A percentile compares a stretch with the other conserved stretches of the same genome.
Evolutionary conservation across 169 alveolate genomes (phyloP).

Genomic region (Plasmodium blacklocki): DNA sequence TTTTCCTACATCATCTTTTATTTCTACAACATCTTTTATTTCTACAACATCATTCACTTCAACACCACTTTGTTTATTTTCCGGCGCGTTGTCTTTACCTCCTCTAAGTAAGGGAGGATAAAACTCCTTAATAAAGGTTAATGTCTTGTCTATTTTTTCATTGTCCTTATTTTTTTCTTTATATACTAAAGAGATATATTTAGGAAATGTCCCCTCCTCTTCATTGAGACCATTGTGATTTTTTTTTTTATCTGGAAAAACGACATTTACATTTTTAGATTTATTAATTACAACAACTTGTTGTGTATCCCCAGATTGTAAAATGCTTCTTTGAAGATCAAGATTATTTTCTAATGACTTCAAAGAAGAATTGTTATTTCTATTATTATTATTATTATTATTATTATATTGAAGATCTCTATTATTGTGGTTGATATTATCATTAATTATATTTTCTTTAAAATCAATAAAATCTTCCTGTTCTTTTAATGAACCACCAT

Average conservation of each 20-base stretch:
- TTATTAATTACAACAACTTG: constrained; percentile 27
- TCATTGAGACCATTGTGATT: background rate
- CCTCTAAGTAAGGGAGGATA: constrained; percentile 24
- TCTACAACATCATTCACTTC: no score
- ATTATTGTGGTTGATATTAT: background rate
- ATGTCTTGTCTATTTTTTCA: constrained; percentile 27
- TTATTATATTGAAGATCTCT: background rate
- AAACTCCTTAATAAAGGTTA: constrained; percentile 26
- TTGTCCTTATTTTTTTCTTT: constrained; percentile 26
- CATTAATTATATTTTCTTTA: background rate
- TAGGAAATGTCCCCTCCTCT: constrained; percentile 6
- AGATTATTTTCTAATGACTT: constrained; percentile 14
- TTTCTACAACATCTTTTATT: background rate
- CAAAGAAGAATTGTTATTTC: background rate
- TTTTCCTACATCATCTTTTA: background rate
- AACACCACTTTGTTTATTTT: background rate
- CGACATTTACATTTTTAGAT: constrained; percentile 50
- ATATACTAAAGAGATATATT: constrained; percentile 26
- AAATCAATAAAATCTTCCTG: background rate
- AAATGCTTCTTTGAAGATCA: constrained; percentile 24
- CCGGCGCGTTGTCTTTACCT: background rate
- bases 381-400: background rate
- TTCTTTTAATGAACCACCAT: background rate
- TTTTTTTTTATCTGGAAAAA: constrained; percentile 8
- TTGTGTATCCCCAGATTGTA: constrained; percentile 39